A percentile compares a stretch with the other conserved stretches of the same genome.
phyloP scores from a whole-genome alignment of 2,329 filamentous ascomycete genomes.

The Neobulgaria alba region DNA sequence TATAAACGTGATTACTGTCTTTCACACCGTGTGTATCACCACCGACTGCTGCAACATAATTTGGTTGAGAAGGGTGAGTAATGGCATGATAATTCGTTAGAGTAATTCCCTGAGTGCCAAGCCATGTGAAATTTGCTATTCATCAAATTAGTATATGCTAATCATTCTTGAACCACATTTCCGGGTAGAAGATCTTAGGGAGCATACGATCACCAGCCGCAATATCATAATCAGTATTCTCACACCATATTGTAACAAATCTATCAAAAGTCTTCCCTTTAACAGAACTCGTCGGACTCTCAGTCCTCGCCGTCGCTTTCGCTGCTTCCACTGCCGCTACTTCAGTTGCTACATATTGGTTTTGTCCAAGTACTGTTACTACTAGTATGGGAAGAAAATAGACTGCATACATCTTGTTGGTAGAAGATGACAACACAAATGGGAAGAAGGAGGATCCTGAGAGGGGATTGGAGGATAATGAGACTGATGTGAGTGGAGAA shows the following conservation, averaged over 20 bases:
- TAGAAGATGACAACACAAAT: too few species aligned
- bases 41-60: constrained; percentile 61
- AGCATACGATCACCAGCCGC: constrained; percentile 51
- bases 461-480: too few species aligned
- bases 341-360: constrained; percentile 16
- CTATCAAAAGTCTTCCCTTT: constrained; percentile 65
- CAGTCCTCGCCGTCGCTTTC: constrained; percentile 50
- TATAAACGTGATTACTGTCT: constrained; percentile 50
- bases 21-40: constrained; percentile 64
- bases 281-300: constrained; percentile 53
- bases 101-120: constrained; percentile 53
- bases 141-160: background rate
- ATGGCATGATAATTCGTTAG: constrained; percentile 52
- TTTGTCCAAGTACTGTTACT: constrained; percentile 28
- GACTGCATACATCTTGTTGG: background rate
- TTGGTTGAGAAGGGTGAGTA: constrained; percentile 66
- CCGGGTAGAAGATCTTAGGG: too few species aligned
- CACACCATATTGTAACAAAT: constrained; percentile 60
- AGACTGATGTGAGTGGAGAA: too few species aligned
- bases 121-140: constrained; percentile 43
- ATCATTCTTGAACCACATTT: background rate
- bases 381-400: background rate
- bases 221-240: constrained; percentile 63
- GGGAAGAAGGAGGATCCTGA: too few species aligned
- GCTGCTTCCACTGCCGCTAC: constrained; percentile 14